Base-by-base conservation (phyloP, 257 asterid species). In the Capsicum baccatum region DNA sequence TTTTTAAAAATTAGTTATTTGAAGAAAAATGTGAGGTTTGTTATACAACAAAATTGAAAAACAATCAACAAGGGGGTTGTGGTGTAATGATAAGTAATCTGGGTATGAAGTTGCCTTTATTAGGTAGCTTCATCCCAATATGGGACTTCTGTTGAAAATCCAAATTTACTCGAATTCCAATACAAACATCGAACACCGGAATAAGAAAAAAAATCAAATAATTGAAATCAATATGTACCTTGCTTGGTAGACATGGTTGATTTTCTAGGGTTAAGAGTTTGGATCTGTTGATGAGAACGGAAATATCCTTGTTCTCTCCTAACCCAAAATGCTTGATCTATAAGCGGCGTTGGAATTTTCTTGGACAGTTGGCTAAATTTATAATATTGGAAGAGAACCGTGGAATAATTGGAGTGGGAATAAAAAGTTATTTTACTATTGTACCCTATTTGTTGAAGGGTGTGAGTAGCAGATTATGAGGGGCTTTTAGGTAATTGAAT, bases 221-320 rank as follows among this genome's bases (percentile, higher is more conserved):
- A 19, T 6, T 14, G 21, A 67, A 35, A 35, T 35, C 10, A 14
- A 35, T 6, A 13, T 4, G 2, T 52, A 76, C 81, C 81, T 76
- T 76, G 81, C 81, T 76, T 52, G 19, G 81, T 52, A 76, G 81
- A 76, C 63, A 76, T 76, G 81, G 48, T 76, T 52, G 63, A 52
- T 52, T 52, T 48, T 76, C 12, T 76, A 76, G 81, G 81, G 63
- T 26, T 21, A 26, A 76, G 81, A 52, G 81, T 26, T 52, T 74
- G 63, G 81, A 76, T 76, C 81, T 76, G 81, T 52, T 21, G 62
- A 3, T 44, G 44, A 68, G 13, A 37, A 37, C 17, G 52, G 19
- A 13, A 73, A 73, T 47, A 48, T 59, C 12, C 10, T 0, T 15
- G 26, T 76, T 15, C 54, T 76, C 81, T 52, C 63, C 60, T 13